Evolutionary conservation across 805 yeast species (phyloP), one percentile per base, ranked within the genome.

Genomic region (Cyberlindnera mycetangii): DNA sequence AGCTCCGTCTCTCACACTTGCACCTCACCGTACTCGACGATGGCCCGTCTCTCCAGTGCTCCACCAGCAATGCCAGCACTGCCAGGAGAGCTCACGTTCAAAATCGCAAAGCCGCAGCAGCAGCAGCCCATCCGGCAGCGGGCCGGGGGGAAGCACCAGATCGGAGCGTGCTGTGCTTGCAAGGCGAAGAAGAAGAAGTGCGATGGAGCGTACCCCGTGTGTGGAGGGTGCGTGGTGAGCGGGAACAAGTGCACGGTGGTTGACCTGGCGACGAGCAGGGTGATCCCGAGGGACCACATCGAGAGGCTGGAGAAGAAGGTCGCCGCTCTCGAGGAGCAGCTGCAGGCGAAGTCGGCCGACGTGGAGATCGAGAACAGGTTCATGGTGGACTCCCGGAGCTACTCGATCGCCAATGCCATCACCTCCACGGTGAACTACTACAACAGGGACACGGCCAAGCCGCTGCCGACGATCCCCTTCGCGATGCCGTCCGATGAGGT

Each of bases 151-250:
- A 61, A 60, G 32, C 67, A 66, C 37, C 66, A 58, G 25, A 70
- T 71, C 39, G 70, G 76, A 3, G 79, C 80, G 1, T 77, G 82
- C 52, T 74, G 72, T 48, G 55, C 75, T 30, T 76, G 81, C 53
- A 69, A 78, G 41, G 52, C 56, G 45, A 72, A 69, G 51, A 72
- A 76, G 54, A 68, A 73, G 52, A 71, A 70, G 52, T 76, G 82
- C 52, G 79, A 75, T 56, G 78, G 75, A 32, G 62, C 60, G 28
- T 74, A 74, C 52, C 81, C 82, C 1, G 57, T 62, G 37, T 76
- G 81, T 47, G 51, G 68, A 15, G 62, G 67, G 27, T 76, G 81
- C 52, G 59, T 52, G 24, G 63, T 62, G 41, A 66, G 68, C 6
- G 69, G 68, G 1, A 63, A 54, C 2, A 72, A 67, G 24, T 76